These are phyloP conservation scores for Annulohypoxylon maeteangense DNA, from an alignment of 495 filamentous ascomycete genomes.

Conservation along the genomic window DNA sequence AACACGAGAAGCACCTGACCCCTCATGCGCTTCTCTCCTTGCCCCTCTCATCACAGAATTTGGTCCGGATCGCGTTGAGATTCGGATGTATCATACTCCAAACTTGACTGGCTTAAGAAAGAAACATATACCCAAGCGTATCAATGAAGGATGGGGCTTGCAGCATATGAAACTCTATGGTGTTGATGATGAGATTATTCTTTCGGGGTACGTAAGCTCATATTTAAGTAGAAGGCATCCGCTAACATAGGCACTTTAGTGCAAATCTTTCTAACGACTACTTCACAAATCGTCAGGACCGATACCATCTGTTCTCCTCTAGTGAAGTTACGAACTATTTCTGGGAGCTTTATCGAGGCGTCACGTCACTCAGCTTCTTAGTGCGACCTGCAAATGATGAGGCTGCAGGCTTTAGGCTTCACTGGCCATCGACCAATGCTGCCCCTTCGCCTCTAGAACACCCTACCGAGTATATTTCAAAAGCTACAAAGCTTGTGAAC, in stretches of 20 bases:
- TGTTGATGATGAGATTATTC: constrained; percentile 92
- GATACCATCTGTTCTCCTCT: constrained; percentile 91
- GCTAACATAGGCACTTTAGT: constrained; percentile 53
- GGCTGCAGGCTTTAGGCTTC: constrained; percentile 72
- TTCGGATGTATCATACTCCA: constrained; percentile 97
- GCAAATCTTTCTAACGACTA: constrained; percentile 95
- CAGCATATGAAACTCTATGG: constrained; percentile 99
- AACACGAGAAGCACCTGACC: constrained; percentile 86
- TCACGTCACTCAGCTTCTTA: constrained; percentile 84
- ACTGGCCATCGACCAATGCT: constrained; percentile 82
- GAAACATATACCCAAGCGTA: constrained; percentile 81
- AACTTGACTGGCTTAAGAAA: constrained; percentile 91
- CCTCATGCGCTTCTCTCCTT: constrained; percentile 91
- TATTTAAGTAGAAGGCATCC: neutral
- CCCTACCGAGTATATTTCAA: constrained; percentile 72
- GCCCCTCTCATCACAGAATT: constrained; percentile 83
- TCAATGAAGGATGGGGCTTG: constrained; percentile 98
- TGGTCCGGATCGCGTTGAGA: constrained; percentile 85
- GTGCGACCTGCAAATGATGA: constrained; percentile 69
- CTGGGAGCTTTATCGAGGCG: constrained; percentile 74
- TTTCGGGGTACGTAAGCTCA: constrained; percentile 74
- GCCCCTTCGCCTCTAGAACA: constrained; percentile 75
- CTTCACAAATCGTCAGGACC: constrained; percentile 93
- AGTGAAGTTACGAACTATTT: constrained; percentile 85
- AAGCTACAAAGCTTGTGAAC: constrained; percentile 71